These are phyloP conservation scores for Aspergillus hortae DNA, from an alignment of 2,329 filamentous ascomycete species.

Conservation along the genomic window DNA sequence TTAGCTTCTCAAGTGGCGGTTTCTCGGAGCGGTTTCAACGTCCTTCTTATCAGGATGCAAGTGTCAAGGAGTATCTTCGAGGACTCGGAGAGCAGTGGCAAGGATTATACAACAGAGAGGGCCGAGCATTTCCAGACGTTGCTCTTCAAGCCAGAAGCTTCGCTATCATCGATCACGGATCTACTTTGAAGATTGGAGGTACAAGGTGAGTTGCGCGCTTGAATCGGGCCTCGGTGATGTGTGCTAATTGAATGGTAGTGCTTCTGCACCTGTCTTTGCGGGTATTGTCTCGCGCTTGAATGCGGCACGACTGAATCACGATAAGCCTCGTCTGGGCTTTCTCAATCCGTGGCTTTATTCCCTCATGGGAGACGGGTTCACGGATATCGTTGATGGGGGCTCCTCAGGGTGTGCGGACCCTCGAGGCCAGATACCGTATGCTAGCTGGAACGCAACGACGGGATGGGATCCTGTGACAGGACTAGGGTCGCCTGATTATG, in stretches of 20 bases:
- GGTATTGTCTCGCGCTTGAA: slow-evolving; percentile 64
- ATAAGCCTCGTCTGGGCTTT: slow-evolving; percentile 55
- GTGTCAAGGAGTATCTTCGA: slow-evolving; percentile 44
- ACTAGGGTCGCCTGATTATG: slow-evolving; percentile 23
- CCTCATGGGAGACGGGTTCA: slow-evolving; percentile 42
- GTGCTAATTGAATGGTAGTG: slow-evolving; percentile 29
- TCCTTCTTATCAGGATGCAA: slow-evolving; percentile 46
- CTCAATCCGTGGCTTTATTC: slow-evolving; percentile 61
- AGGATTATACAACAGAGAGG: slow-evolving; percentile 49
- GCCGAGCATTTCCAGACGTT: slow-evolving; percentile 61
- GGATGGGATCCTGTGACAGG: slow-evolving; percentile 53
- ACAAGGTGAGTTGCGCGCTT: slow-evolving; percentile 39
- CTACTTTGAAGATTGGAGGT: slow-evolving; percentile 41
- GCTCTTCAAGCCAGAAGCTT: slow-evolving; percentile 52
- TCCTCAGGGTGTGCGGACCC: slow-evolving; percentile 45
- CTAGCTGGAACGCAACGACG: slow-evolving; percentile 49
- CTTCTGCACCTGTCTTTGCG: slow-evolving; percentile 61
- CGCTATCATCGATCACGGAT: slow-evolving; percentile 38
- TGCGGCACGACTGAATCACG: slow-evolving; percentile 55
- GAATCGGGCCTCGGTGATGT: too few relatives aligned
- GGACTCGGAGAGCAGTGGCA: slow-evolving; percentile 40
- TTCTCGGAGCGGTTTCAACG: slow-evolving; percentile 50
- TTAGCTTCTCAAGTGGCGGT: slow-evolving; percentile 51
- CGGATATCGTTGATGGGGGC: slow-evolving; percentile 47
- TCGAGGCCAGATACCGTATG: slow-evolving; percentile 40